A percentile compares a stretch with the other conserved stretches of the same genome.
Conservation (phyloP, 768 basidiomycete species). For the Pholiota conissans region DNA sequence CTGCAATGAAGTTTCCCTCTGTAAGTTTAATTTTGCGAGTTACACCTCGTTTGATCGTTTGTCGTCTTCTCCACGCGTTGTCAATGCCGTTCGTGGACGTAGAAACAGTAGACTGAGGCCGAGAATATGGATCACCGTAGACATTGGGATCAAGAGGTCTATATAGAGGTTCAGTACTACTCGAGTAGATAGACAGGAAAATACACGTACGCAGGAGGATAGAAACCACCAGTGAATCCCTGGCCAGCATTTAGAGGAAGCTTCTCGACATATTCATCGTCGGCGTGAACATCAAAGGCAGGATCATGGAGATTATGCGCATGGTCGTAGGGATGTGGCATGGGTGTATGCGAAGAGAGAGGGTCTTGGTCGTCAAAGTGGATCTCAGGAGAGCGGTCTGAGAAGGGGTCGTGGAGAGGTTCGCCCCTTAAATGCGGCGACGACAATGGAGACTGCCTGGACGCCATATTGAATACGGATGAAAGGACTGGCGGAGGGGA, state of each 20-base stretch:
- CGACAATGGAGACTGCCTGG: conserved; percentile 37
- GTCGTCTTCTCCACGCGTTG: conserved; percentile 70
- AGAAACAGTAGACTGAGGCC: conserved; percentile 52
- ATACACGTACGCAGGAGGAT: conserved; percentile 68
- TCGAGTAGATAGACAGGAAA: conserved; percentile 2
- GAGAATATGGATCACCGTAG: conserved; percentile 69
- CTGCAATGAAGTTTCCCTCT: conserved; percentile 88
- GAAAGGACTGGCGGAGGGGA: conserved; percentile 11
- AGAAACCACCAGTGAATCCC: conserved; percentile 60
- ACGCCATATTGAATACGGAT: conserved; percentile 33
- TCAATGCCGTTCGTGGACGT: conserved; percentile 57
- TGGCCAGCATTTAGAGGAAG: conserved; percentile 67
- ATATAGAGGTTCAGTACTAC: conserved; percentile 7
- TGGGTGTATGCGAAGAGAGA: conserved; percentile 35
- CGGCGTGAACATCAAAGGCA: conserved; percentile 43
- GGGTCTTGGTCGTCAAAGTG: conserved; percentile 60
- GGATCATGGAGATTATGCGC: conserved; percentile 56
- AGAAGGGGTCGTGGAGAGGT: conserved; percentile 65
- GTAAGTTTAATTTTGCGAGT: conserved; percentile 95
- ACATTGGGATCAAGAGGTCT: conserved; percentile 55
- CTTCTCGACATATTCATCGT: conserved; percentile 78
- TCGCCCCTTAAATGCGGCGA: conserved; percentile 33
- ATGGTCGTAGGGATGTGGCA: conserved; percentile 57
- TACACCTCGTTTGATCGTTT: conserved; percentile 88
- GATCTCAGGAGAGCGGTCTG: conserved; percentile 61